Evolutionary conservation across 176 grass and related monocot genomes (phyloP).

Genomic region (Typha latifolia): DNA sequence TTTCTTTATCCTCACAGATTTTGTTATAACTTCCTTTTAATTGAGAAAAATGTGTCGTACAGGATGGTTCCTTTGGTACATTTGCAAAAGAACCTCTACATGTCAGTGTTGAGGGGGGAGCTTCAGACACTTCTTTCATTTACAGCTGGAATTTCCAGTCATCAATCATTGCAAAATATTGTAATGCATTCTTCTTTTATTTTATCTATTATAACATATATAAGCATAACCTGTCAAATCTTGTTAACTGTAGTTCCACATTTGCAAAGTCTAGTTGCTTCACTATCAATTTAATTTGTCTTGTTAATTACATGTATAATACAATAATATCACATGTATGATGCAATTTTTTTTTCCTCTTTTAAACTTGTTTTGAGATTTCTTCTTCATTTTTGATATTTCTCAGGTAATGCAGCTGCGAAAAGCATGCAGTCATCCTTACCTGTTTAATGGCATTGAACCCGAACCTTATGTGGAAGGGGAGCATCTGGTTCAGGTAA

Average conservation of each 20-base stretch:
- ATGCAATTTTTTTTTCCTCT: too few species aligned
- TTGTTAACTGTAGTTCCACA: too few species aligned
- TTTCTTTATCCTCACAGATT: not conserved
- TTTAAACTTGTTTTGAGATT: not conserved
- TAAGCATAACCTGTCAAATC: too few species aligned
- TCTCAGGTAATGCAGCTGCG: slow-evolving; percentile 83
- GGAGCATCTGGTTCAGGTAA: slow-evolving; percentile 55
- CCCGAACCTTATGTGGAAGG: slow-evolving; percentile 93
- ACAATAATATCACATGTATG: too few species aligned
- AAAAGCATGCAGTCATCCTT: slow-evolving; percentile 95
- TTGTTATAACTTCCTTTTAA: slow-evolving; percentile 13
- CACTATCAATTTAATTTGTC: too few species aligned
- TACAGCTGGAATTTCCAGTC: slow-evolving; percentile 45
- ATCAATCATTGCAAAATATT: slow-evolving; percentile 86
- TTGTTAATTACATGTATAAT: too few species aligned
- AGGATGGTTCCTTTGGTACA: slow-evolving; percentile 71
- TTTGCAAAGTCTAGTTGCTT: too few species aligned
- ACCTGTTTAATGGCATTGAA: slow-evolving; percentile 89
- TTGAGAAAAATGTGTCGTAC: slow-evolving; percentile 11
- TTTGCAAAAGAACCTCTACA: slow-evolving; percentile 80
- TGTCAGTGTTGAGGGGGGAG: slow-evolving; percentile 77
- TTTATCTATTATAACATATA: too few species aligned
- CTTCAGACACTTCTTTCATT: slow-evolving; percentile 86
- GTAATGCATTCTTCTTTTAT: slow-evolving; percentile 30
- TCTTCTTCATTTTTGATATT: slow-evolving; percentile 14